Evolutionary conservation across 73 alveolate species (phyloP).

Genomic region (Loxodes magnus): DNA sequence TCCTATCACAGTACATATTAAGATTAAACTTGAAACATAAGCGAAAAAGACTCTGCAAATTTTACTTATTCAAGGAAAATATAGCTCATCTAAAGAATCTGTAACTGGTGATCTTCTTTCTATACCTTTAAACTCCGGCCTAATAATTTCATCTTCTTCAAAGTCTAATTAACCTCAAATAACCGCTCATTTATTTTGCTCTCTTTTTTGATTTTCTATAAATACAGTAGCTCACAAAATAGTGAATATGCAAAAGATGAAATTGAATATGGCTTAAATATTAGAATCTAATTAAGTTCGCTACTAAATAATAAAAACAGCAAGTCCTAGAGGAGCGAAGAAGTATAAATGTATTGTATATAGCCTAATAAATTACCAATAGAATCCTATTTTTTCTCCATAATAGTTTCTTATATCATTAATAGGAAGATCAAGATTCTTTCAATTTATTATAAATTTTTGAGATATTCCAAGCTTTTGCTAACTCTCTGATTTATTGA

Average conservation of each 20-base stretch:
- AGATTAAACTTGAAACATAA: too few species aligned
- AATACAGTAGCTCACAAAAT: constrained; percentile 10
- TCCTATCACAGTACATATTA: constrained; percentile 30
- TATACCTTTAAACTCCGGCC: constrained; percentile 12
- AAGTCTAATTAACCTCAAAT: constrained; percentile 30
- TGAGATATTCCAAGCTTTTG: background rate
- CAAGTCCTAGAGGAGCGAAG: constrained; percentile 8
- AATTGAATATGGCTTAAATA: background rate
- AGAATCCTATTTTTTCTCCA: constrained; percentile 14
- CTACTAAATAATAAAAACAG: background rate
- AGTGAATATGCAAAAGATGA: constrained; percentile 10
- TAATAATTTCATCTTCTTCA: constrained; percentile 24
- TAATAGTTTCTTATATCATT: background rate
- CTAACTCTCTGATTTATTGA: background rate
- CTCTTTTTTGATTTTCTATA: constrained; percentile 16
- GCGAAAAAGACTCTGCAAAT: too few species aligned
- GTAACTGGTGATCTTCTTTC: constrained; percentile 23
- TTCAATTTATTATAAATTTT: background rate
- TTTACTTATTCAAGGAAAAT: too few species aligned
- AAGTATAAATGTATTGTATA: background rate
- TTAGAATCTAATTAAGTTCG: background rate
- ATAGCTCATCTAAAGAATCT: constrained; percentile 17
- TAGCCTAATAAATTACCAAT: constrained; percentile 2
- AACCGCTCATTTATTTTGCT: constrained; percentile 8
- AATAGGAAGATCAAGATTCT: background rate